phyloP scores from a whole-genome alignment of 768 basidiomycete genomes.

The Lactifluus piperatus region DNA sequence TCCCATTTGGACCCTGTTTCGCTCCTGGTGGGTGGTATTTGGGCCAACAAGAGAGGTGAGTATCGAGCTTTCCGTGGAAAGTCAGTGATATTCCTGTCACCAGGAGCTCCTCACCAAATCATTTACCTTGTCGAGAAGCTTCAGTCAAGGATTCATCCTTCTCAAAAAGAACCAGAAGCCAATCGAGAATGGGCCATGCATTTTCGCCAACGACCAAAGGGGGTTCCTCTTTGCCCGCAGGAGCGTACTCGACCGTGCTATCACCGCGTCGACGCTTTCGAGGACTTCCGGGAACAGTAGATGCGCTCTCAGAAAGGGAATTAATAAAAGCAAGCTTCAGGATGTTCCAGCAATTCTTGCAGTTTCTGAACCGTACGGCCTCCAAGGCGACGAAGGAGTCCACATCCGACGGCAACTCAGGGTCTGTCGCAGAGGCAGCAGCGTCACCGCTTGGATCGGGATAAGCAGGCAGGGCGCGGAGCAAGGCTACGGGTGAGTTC shows the following conservation, averaged over 20 bases:
- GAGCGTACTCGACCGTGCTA: conserved; percentile 23
- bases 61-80: conserved; percentile 28
- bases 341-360: conserved; percentile 22
- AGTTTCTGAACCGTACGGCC: conserved; percentile 18
- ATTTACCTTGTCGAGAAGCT: conserved; percentile 30
- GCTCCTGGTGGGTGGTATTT: conserved; percentile 48
- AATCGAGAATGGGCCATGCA: conserved; percentile 67
- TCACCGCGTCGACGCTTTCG: conserved; percentile 25
- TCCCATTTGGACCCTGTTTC: conserved; percentile 48
- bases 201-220: conserved; percentile 42
- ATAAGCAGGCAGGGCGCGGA: conserved; percentile 20
- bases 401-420: conserved; percentile 1
- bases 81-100: not conserved
- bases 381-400: conserved; percentile 18
- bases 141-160: conserved; percentile 43
- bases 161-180: conserved; percentile 60
- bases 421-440: not conserved
- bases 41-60: conserved; percentile 47
- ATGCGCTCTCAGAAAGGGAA: not conserved
- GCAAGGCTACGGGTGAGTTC: conserved; percentile 15
- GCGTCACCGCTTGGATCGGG: conserved; percentile 2
- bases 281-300: conserved; percentile 10
- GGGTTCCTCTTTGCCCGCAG: conserved; percentile 22
- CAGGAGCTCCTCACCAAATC: not conserved
- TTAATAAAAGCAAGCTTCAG: conserved; percentile 16